phyloP scores from a whole-genome alignment of 345 rosid species.

The Gossypium turneri region DNA sequence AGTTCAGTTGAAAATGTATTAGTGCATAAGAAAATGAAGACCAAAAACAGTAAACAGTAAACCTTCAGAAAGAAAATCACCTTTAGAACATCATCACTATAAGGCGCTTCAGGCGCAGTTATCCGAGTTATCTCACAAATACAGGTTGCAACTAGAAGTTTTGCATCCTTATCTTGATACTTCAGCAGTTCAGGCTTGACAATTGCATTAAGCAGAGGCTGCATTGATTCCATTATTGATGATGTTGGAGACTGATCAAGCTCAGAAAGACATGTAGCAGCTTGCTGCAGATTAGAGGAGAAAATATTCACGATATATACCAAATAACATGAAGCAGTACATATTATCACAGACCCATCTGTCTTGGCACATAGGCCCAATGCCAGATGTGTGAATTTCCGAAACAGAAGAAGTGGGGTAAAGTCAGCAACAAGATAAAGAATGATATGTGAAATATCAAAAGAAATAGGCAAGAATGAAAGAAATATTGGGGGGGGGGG shows the following conservation, averaged over 20 bases:
- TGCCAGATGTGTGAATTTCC: neutral
- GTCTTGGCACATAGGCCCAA: neutral
- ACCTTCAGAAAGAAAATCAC: constrained; percentile 32
- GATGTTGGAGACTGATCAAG: constrained; percentile 79
- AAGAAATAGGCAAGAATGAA: neutral
- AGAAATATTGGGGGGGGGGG: no score
- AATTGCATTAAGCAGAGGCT: constrained; percentile 75
- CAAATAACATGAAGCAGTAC: constrained; percentile 8
- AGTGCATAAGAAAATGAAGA: neutral
- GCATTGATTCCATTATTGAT: constrained; percentile 61
- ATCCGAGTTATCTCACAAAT: constrained; percentile 92
- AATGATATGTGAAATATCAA: neutral
- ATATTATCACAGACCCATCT: neutral
- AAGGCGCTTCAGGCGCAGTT: constrained; percentile 99
- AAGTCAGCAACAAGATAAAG: neutral
- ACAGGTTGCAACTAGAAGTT: constrained; percentile 95
- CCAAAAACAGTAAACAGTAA: constrained; percentile 12
- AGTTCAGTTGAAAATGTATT: constrained; percentile 15
- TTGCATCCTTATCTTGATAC: constrained; percentile 91
- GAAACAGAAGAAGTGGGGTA: no score
- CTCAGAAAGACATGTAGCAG: constrained; percentile 74
- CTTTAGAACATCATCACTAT: constrained; percentile 76
- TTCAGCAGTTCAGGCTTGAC: constrained; percentile 74
- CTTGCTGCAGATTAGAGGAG: constrained; percentile 60
- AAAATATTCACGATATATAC: neutral